Evolutionary conservation across 495 filamentous ascomycete genomes (phyloP), one percentile per base, ranked within the genome.

Genomic region (Aspergillus bertholletiae): DNA sequence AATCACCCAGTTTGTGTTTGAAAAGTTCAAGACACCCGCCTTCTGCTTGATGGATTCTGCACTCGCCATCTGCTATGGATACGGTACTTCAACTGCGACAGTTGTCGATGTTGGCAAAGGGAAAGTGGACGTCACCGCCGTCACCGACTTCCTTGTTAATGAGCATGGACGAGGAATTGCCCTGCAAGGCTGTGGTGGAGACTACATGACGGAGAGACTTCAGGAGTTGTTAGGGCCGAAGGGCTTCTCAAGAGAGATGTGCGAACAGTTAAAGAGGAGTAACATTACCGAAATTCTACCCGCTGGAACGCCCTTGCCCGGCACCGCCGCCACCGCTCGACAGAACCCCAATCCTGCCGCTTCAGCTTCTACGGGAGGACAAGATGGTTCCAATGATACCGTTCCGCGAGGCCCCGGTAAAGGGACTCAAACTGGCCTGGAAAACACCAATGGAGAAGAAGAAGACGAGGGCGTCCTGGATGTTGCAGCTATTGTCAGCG

Each of bases 401-500:
- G 65, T 64, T 49, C 75, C 81, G 7, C 67, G 77, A 54, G 83
- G 79, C 3, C 79, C 82, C 2, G 81, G 80, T 1, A 68, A 70
- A 0, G 74, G 75, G 37, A 81, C 80, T 5, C 75, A 82, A 57
- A 74, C 71, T 12, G 77, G 50, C 22, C 70, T 17, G 37, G 39
- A 72, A 22, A 72, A 69, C 30, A 64, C 67, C 7, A 74, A 79
- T 30, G 82, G 78, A 1, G 77, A 71, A 15, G 70, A 73, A n/a
- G 76, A 82, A 4, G 86, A 85, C 6, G 94, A 98, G 49, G 94
- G 94, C 2, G 89, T 94, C 4, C 74, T 97, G 13, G 92, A 98
- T 65, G 91, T 98, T 27, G 94, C 94, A 20, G 93, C 86, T 54
- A 96, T 98, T 59, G 92, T 98, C 20, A 91, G 88, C 54, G 95